Percentiles rank a stretch among this genome's conserved stretches.
Evolutionary conservation across 1,284 basidiomycete genomes (phyloP).

Genomic region (Mycena citricolor): DNA sequence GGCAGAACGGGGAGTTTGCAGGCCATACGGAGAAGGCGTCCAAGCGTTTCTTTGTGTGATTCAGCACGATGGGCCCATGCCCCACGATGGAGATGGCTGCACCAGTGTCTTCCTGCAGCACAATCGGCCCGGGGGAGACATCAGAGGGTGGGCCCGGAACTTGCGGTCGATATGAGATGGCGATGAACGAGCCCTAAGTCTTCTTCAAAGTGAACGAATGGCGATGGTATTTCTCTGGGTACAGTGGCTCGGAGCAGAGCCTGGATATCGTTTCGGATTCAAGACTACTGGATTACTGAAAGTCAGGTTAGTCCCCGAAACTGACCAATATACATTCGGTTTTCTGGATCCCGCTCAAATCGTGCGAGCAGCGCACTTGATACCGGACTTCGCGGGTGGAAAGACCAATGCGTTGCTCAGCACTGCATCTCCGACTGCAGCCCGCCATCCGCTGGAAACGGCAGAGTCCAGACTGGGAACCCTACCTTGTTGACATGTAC

Average conservation of each 20-base stretch:
- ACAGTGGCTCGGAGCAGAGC: slow-evolving; percentile 21
- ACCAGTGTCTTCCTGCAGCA: too few species aligned
- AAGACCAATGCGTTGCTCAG: slow-evolving; percentile 14
- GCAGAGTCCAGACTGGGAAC: slow-evolving; percentile 24
- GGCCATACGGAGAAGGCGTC: too few species aligned
- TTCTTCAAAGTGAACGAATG: too few species aligned
- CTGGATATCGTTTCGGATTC: slow-evolving; percentile 17
- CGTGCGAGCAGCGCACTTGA: slow-evolving; percentile 24
- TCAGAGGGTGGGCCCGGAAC: too few species aligned
- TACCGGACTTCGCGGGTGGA: slow-evolving; percentile 23
- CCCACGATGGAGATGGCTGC: too few species aligned
- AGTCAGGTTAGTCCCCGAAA: slow-evolving; percentile 24
- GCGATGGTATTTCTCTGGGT: slow-evolving; percentile 30
- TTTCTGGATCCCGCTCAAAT: slow-evolving; percentile 26
- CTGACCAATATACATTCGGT: slow-evolving; percentile 24
- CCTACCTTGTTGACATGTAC: slow-evolving; percentile 29
- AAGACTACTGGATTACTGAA: slow-evolving; percentile 19
- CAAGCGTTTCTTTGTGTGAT: too few species aligned
- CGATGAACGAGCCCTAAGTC: too few species aligned
- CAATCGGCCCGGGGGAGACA: too few species aligned
- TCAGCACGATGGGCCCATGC: too few species aligned
- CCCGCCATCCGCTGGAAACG: slow-evolving; percentile 6
- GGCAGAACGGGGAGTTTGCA: too few species aligned
- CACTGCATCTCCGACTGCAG: slow-evolving; percentile 4
- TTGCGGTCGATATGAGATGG: too few species aligned